Evolutionary conservation across 768 basidiomycete species (phyloP), one percentile per base, ranked within the genome.

Genomic region (Tulasnella sp.): DNA sequence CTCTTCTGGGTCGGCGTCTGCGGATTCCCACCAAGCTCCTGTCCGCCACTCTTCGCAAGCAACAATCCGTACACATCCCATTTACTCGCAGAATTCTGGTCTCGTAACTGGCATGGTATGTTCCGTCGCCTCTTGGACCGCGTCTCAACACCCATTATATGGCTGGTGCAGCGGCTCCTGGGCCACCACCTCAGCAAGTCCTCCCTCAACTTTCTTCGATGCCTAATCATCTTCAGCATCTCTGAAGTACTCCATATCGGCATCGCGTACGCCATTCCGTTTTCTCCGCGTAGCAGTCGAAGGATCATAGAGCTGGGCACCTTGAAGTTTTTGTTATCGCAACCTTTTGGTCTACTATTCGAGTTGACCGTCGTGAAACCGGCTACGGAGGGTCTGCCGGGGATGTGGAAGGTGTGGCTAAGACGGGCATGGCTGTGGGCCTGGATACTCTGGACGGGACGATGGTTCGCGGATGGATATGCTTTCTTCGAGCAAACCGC

Each of bases 41-140:
- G 58, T 56, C 62, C 56, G 4, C 50, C 55, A 32, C 21, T 60
- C 3, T 60, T 53, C 61, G n/a, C 45, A 7, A n/a, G n/a, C 8
- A 32, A 55, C 4, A 23, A 17, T 19, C 64, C 62, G 13, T 61
- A 49, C 48, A 21, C 5, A 21, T 23, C 62, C 17, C 48, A 17
- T 8, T 56, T 44, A 38, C 26, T 64, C 11, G 29, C 27, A 21
- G 63, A 64, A 42, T 64, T 63, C 49, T 64, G 63, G 63, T 19
- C 49, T 30, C 47, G 42, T 24, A 32, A 61, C 5, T 64, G 63
- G 63, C 63, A 64, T 43, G 17, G 34, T 11, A 21, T 58, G 32
- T 58, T 64, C 61, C 23, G 55, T 19, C 61, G 55, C 13, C 7
- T 27, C 17, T 62, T 56, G 41, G 27, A 61, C 9, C 21, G 26